Evolutionary conservation across 2,329 filamentous ascomycete genomes (phyloP), one percentile per base, ranked within the genome.

Genomic region (Hawksworthiomyces lignivorus): DNA sequence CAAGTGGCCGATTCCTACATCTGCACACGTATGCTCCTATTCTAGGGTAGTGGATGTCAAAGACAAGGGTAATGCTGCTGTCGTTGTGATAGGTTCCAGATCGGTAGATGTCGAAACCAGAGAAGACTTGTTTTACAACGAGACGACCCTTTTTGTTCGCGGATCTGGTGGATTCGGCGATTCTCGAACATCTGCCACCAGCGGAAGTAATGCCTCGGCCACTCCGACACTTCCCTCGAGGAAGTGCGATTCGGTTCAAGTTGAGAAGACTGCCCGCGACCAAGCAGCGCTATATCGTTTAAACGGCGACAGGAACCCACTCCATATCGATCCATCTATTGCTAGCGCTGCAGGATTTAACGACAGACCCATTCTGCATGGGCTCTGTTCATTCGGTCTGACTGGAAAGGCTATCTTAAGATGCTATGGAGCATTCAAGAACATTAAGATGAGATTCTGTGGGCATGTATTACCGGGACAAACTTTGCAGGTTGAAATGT

Each of bases 281-380:
- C 90, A 97, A 69, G 92, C 92, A 7, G 88, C 87, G 9, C 66
- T 98, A 42, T 98, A 98, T 74, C 81, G 92, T 29, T 72, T 98
- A 41, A 92, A 84, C 54, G 92, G 92, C 37, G 92, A 98, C 65
- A 83, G 90, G 59, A 97, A 98, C 71, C 92, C 92, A 12, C 80
- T 98, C 2, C 92, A 98, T 68, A 84, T 98, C 48, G 92, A 98
- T 63, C 92, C 92, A 2, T 76, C 80, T 37, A 97, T 98, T 65
- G 87, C 87, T 67, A 92, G 92, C 70, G 82, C 94, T 54, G 92
- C 90, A 45, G 92, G 92, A 46, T 98, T 98, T 79, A 84, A 92
- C 67, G 78, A 72, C 21, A n/a, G n/a, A n/a, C 92, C 92, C 11
- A 98, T 98, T 60, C 72, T 98, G 41, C 92, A 98, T 69, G 92